Percentiles rank a stretch among this genome's conserved stretches.
Evolutionary conservation across 2,329 filamentous ascomycete species (phyloP).

Genomic region (Bipolaris cookei): DNA sequence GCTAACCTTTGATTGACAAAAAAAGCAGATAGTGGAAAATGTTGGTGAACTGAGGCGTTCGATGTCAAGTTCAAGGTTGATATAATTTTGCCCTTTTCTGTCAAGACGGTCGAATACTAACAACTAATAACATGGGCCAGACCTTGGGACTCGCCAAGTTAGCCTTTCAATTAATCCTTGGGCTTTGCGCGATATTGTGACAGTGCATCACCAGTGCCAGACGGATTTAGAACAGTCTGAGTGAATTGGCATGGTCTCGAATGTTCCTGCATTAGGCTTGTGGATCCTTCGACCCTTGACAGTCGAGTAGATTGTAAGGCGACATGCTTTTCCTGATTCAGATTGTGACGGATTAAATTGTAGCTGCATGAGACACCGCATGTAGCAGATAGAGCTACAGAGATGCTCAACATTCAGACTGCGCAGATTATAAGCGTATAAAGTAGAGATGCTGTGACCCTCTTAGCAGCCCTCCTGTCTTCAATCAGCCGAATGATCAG

Average conservation of each 20-base stretch:
- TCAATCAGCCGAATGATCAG: neutral
- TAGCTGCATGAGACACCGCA: neutral
- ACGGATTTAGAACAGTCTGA: neutral
- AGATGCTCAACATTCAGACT: neutral
- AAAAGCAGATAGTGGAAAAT: neutral
- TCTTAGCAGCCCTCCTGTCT: neutral
- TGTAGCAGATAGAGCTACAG: neutral
- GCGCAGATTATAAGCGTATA: neutral
- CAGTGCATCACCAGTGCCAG: slow-evolving; percentile 2
- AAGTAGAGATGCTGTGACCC: neutral
- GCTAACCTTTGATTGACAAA: neutral
- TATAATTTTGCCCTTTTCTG: too few species aligned
- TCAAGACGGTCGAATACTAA: too few species aligned
- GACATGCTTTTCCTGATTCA: slow-evolving; percentile 1
- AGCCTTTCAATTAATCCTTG: neutral
- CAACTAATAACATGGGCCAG: too few species aligned
- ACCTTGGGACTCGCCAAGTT: neutral
- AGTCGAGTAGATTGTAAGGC: neutral
- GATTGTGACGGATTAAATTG: neutral
- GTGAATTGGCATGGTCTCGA: neutral
- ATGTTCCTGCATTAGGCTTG: slow-evolving; percentile 15
- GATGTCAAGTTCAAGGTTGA: neutral
- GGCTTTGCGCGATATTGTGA: neutral
- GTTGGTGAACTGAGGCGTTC: neutral
- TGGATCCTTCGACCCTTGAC: neutral